Evolutionary conservation across 305 asterid species (phyloP), one percentile per base, ranked within the genome.

Genomic region (Fraxinus albicans): DNA sequence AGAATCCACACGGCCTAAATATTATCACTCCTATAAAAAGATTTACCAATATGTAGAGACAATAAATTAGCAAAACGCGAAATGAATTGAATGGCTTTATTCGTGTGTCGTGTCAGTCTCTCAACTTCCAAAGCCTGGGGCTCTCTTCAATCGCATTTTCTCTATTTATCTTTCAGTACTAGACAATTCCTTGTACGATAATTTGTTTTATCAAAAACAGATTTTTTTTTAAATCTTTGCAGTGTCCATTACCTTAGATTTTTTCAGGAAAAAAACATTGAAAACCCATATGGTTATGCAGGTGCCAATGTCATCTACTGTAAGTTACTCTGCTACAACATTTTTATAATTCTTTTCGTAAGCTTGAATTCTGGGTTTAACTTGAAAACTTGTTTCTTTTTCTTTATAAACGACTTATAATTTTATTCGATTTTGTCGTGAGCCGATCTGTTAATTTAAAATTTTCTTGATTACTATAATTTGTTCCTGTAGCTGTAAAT

Each of bases 81-180:
- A 12, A 38, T 44, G 55, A 44, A 44, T 44, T 44, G 55, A 44
- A 44, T 44, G 55, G 17, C 53, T 12, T 13, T 13, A 47, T 47
- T 53, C 47, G 60, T 63, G 77, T 12, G 79, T 79, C 12, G 85
- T 77, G 83, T 79, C 85, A 81, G 80, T 70, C 7, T 86, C 82
- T 38, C 79, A 83, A 79, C 82, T 84, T 88, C 88, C 85, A 86
- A 80, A 84, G 44, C 82, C 69, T 77, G 83, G 77, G 87, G 77
- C 85, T 84, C 33, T 33, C 85, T 40, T 42, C 33, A 27, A 74
- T 55, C 73, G 47, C 35, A 8, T 65, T 53, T 42, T 29, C 44
- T 53, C 72, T 76, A 21, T 47, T 6, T 7, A 35, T 35, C 76
- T 81, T 80, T 74, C 75, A 12, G 42, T 36, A 42, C 47, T 33